These are phyloP conservation scores for Arthonia radiata DNA, from an alignment of 495 filamentous ascomycete species.

Conservation along the genomic window DNA sequence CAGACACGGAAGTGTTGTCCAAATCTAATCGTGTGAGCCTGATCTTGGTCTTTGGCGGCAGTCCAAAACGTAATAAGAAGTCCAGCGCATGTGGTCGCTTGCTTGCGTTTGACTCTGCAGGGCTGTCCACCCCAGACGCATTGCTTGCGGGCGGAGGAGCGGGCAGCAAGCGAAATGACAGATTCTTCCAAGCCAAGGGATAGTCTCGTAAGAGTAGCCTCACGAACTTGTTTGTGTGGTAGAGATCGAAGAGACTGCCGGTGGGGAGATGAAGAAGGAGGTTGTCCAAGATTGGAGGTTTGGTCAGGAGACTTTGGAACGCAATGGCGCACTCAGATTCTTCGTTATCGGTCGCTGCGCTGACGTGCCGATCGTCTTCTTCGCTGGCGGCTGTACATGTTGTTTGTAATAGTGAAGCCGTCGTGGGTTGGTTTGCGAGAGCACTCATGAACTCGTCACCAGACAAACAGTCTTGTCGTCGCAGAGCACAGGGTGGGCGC, in stretches of 20 bases:
- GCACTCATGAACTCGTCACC: too few species aligned
- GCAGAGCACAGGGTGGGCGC: too few species aligned
- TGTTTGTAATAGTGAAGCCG: too few species aligned
- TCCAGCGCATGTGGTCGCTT: conserved; percentile 28
- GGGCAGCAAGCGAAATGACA: conserved; percentile 30
- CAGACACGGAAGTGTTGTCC: conserved; percentile 35
- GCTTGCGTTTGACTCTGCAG: conserved; percentile 30
- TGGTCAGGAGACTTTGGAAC: too few species aligned
- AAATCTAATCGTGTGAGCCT: conserved; percentile 30
- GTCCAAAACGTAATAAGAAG: conserved; percentile 28
- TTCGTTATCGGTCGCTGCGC: too few species aligned
- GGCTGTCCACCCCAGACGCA: too few species aligned
- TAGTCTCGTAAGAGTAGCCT: conserved; percentile 28
- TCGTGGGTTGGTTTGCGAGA: too few species aligned
- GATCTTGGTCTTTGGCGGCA: too few species aligned
- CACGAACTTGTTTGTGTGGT: conserved; percentile 29
- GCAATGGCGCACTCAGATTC: too few species aligned
- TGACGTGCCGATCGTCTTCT: too few species aligned
- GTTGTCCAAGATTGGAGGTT: conserved; percentile 31
- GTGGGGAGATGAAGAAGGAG: conserved; percentile 32
- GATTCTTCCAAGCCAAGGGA: conserved; percentile 33
- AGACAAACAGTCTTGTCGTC: too few species aligned
- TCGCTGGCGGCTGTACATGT: too few species aligned
- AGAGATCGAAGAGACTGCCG: conserved; percentile 27
- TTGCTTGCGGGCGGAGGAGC: conserved; percentile 8